A percentile compares a stretch with the other conserved stretches of the same genome.
Evolutionary conservation across 352 stramenopile genomes (phyloP).

Genomic region (Globisporangium splendens): DNA sequence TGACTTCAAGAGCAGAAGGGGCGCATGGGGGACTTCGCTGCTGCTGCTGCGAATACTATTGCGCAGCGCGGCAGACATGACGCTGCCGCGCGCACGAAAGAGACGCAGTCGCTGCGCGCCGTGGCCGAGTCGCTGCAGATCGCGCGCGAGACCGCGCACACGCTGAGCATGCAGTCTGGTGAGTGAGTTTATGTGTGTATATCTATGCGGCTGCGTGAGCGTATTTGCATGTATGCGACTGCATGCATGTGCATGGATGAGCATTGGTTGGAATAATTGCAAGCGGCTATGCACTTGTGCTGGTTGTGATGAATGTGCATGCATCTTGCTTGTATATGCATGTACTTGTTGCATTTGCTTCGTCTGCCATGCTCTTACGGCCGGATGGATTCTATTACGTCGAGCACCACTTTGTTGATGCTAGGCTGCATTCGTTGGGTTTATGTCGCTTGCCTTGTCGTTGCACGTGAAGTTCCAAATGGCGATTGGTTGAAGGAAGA

Average conservation of each 20-base stretch:
- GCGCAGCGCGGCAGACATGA: not conserved
- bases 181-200: slow-evolving; percentile 2
- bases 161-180: slow-evolving; percentile 62
- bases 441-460: not conserved
- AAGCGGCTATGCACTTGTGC: too few species aligned
- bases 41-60: slow-evolving; percentile 2
- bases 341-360: not conserved
- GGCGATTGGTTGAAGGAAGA: not conserved
- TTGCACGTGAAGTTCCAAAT: not conserved
- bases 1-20: not conserved
- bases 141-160: slow-evolving; percentile 53
- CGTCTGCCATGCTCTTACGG: too few species aligned
- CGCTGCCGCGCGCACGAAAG: slow-evolving; percentile 28
- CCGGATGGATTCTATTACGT: too few species aligned
- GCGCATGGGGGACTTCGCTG: slow-evolving; percentile 9
- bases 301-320: too few species aligned
- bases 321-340: not conserved
- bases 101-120: slow-evolving; percentile 46
- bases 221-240: too few species aligned
- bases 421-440: too few species aligned
- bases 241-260: too few species aligned
- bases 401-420: too few species aligned
- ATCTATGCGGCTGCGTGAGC: not conserved
- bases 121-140: slow-evolving; percentile 49
- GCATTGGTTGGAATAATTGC: too few species aligned